Evolutionary conservation across 345 rosid species (phyloP).

Genomic region (Rubroshorea leprosula): DNA sequence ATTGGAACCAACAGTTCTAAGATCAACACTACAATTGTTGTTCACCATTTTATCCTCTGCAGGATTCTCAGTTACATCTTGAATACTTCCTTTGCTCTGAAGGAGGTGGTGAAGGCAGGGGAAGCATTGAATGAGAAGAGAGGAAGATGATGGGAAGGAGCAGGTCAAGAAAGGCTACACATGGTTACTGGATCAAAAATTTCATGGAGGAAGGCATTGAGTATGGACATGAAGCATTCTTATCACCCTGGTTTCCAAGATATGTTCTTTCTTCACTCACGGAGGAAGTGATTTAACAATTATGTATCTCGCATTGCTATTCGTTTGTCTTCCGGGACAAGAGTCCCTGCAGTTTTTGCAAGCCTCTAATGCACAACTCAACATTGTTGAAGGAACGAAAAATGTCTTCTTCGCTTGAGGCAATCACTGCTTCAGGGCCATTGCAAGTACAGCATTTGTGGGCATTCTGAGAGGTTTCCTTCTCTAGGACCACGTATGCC

Average conservation of each 20-base stretch:
- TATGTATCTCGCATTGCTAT: neutral
- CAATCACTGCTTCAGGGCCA: neutral
- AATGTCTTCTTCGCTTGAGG: neutral
- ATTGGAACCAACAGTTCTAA: too few relatives aligned
- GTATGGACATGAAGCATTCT: conserved; percentile 9
- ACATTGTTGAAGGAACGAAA: neutral
- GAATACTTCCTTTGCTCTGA: too few relatives aligned
- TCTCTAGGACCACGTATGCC: neutral
- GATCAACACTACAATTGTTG: too few relatives aligned
- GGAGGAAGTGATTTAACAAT: neutral
- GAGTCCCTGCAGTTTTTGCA: conserved; percentile 10
- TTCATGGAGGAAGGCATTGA: conserved; percentile 14
- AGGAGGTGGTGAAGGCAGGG: neutral
- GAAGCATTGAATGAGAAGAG: neutral
- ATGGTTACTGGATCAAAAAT: conserved; percentile 2
- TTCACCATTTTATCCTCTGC: too few relatives aligned
- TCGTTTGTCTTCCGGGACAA: neutral
- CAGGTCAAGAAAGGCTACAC: neutral
- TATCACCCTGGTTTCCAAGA: conserved; percentile 14
- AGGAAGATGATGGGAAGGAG: neutral
- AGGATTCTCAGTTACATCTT: too few relatives aligned
- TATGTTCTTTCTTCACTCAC: conserved; percentile 11
- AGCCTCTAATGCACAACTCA: neutral
- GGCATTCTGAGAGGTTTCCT: neutral
- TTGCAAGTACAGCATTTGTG: neutral